Evolutionary conservation across 208 protist genomes (phyloP).

Genomic region (Angomonas ambiguus): DNA sequence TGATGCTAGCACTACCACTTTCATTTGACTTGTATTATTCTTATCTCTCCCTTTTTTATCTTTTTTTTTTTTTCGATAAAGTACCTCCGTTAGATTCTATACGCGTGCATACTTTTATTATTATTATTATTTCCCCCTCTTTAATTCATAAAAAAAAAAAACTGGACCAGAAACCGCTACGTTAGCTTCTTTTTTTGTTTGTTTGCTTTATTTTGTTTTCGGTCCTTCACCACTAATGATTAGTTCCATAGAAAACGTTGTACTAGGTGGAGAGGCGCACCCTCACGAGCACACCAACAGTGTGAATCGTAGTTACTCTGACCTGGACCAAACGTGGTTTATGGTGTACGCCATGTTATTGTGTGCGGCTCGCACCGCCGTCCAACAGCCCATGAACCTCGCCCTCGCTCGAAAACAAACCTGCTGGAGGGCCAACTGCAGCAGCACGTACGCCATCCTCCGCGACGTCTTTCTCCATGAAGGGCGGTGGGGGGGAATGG

Average conservation of each 20-base stretch:
- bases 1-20: neutral
- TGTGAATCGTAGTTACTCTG: slow-evolving; percentile 70
- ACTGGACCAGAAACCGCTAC: neutral
- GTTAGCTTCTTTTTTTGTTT: neutral
- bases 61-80: neutral
- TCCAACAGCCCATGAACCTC: slow-evolving; percentile 81
- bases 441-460: slow-evolving; percentile 39
- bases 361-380: slow-evolving; percentile 60
- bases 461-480: slow-evolving; percentile 36
- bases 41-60: slow-evolving; percentile 9
- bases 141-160: neutral
- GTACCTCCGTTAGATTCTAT: neutral
- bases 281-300: slow-evolving; percentile 69
- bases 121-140: slow-evolving; percentile 1
- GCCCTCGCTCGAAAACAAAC: slow-evolving; percentile 80
- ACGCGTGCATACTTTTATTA: slow-evolving; percentile 1
- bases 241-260: neutral
- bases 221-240: slow-evolving; percentile 9
- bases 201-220: neutral
- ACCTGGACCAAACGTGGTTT: slow-evolving; percentile 52
- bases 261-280: slow-evolving; percentile 2
- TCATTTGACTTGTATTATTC: slow-evolving; percentile 2
- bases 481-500: slow-evolving; percentile 46
- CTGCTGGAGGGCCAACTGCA: slow-evolving; percentile 19
- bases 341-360: slow-evolving; percentile 50